These are phyloP conservation scores for Clavispora santaluciae DNA, from an alignment of 805 yeast species.

Conservation along the genomic window DNA sequence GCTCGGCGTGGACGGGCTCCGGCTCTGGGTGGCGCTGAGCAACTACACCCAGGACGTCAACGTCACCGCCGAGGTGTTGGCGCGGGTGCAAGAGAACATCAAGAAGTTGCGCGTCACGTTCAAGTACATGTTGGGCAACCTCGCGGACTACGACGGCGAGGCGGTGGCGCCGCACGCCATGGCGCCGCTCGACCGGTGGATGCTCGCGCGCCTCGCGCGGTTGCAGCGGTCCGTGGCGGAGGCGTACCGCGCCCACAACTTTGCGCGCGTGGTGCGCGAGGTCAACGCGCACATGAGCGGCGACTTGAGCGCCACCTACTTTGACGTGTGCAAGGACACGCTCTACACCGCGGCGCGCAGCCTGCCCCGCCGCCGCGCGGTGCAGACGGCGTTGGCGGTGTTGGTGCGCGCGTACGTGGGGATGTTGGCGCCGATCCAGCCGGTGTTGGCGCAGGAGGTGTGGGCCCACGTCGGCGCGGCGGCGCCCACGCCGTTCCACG, in stretches of 20 bases:
- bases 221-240: constrained; percentile 40
- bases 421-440: constrained; percentile 74
- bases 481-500: constrained; percentile 13
- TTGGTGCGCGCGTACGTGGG: constrained; percentile 60
- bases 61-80: constrained; percentile 65
- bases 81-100: constrained; percentile 72
- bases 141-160: constrained; percentile 36
- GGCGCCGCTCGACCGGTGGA: constrained; percentile 52
- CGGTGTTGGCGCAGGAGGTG: constrained; percentile 80
- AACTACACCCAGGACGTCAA: constrained; percentile 80
- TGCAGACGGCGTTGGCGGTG: constrained; percentile 62
- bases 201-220: constrained; percentile 49
- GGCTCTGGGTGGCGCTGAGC: constrained; percentile 86
- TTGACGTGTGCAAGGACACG: constrained; percentile 80
- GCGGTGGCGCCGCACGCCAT: constrained; percentile 35
- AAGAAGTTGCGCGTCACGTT: constrained; percentile 81
- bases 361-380: constrained; percentile 49
- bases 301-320: constrained; percentile 76
- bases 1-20: constrained; percentile 84
- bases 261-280: constrained; percentile 62
- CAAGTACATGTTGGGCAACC: constrained; percentile 75
- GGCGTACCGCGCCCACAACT: constrained; percentile 56
- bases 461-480: constrained; percentile 57
- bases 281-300: constrained; percentile 69
- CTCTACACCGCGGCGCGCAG: constrained; percentile 62